These are phyloP conservation scores for Ustilago bromivora DNA, from an alignment of 1,284 basidiomycete species.

Conservation along the genomic window DNA sequence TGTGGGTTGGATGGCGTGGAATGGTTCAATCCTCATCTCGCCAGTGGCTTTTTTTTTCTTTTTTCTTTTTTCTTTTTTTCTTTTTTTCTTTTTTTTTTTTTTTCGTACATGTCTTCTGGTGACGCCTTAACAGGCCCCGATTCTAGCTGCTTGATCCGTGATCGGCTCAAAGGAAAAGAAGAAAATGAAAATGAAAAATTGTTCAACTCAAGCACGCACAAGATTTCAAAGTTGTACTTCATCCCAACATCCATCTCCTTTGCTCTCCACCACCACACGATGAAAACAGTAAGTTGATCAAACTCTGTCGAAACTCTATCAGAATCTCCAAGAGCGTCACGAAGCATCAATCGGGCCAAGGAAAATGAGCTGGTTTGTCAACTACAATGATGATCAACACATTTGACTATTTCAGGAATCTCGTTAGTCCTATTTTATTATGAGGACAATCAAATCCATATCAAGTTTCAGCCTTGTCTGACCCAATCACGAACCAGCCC, in stretches of 20 bases:
- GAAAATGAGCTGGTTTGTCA: not conserved
- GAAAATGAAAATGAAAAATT: not conserved
- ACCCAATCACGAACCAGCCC: constrained; percentile 1
- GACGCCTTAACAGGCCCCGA: no score
- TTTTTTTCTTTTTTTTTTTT: no score
- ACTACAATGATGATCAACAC: constrained; percentile 41
- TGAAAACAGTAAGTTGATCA: constrained; percentile 11
- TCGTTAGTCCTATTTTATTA: constrained; percentile 52
- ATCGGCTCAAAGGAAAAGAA: not conserved
- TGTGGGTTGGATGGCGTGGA: no score
- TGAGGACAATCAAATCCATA: constrained; percentile 56
- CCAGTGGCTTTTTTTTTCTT: not conserved
- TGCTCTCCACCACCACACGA: constrained; percentile 20
- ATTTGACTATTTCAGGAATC: constrained; percentile 56
- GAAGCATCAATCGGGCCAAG: no score
- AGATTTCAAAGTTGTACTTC: not conserved
- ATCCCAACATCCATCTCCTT: not conserved
- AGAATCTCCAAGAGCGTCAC: not conserved
- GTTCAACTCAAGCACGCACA: not conserved
- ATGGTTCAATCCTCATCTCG: no score
- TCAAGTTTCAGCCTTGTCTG: constrained; percentile 60
- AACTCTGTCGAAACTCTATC: not conserved
- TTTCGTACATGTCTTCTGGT: no score
- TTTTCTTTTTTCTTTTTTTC: not conserved
- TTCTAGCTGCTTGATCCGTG: no score